Evolutionary conservation across 345 rosid genomes (phyloP), one percentile per base, ranked within the genome.

Genomic region (Punica granatum): DNA sequence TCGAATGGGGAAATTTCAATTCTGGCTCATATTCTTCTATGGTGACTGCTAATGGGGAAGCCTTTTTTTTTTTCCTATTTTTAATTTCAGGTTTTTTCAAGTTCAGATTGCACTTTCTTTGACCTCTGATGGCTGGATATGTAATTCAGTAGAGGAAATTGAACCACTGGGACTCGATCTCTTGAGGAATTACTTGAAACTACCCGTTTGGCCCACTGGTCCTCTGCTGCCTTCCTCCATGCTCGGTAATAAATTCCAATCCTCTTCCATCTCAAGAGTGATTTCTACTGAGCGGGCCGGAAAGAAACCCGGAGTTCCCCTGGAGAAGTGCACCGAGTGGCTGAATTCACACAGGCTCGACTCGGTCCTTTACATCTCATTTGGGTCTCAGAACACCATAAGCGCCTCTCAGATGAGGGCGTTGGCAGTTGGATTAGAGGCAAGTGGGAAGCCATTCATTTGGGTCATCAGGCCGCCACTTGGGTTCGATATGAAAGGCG

Each of bases 391-490:
- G 44, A 83, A 80, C 70, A 83, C 82, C 0, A 69, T 80, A 0
- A 77, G 61, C 49, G 66, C 78, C 5, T 48, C 79, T 2, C 80
- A 86, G 23, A 83, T 74, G 88, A 86, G 71, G 78, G 82, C 73
- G 42, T 54, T 86, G 5, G 88, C 88, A 0, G 59, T 19, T 4
- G 90, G 85, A 0, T 62, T 86, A 54, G 88, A 86, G 53, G 69
- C 63, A 15, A 78, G 83, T 19, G 36, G 30, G 25, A 72, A 46
- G n/a, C 78, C 82, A 0, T 82, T 86, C 82, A 49, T 83, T 12
- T 83, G 88, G 86, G 90, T 78, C 2, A 70, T 80, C 9, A 77
- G 80, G 70, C 83, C 90, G n/a, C 88, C 85, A 0, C 43, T 72
- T 9, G 88, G 88, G 23, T 82, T 73, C 36, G 78, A 83, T 67